Evolutionary conservation across 352 stramenopile genomes (phyloP), one percentile per base, ranked within the genome.

Genomic region (Globisporangium nunn): DNA sequence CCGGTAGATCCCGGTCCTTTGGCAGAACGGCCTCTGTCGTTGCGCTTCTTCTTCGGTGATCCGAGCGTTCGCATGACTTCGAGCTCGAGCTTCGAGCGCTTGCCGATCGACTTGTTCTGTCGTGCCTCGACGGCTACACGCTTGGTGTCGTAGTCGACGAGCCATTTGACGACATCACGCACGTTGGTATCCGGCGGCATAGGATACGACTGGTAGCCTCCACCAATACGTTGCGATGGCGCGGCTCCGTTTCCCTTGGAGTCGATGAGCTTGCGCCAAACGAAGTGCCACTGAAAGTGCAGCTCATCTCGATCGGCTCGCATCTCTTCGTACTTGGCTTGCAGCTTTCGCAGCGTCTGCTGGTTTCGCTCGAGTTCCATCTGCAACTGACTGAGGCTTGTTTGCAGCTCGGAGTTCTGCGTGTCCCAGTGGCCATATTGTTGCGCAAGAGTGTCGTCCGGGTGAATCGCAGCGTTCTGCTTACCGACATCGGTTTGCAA

Each of bases 91-190:
- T 72, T 64, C 41, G 74, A 50, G 10, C 58, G 59, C 29, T 68
- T 62, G 1, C 54, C 45, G 28, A 58, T 29, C 12, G 58, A 54
- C 15, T 50, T 58, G n/a, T 62, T 61, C 37, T 62, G 61, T 45
- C 63, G 61, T 1, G 59, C 56, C 2, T 79, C 66, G 2, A 76
- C 43, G 14, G 68, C 43, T 28, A 61, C 58, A 28, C 56, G 52
- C 58, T 65, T 73, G n/a, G 68, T 56, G 18, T 74, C 66, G 53
- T 72, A 79, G 58, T 76, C 60, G 23, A 76, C 60, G 40, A 76
- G 64, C 65, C 68, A 76, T 46, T 70, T 70, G 46, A 81, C 67
- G 40, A 81, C 67, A 2, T 71, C 62, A 50, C 62, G 60, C 10
- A 79, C 70, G 33, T 79, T 81, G 8, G 53, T 41, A 4, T 50